Percentiles rank a stretch among this genome's conserved stretches.
Evolutionary conservation across 2,329 filamentous ascomycete species (phyloP).

Genomic region (Exophiala viscosa): DNA sequence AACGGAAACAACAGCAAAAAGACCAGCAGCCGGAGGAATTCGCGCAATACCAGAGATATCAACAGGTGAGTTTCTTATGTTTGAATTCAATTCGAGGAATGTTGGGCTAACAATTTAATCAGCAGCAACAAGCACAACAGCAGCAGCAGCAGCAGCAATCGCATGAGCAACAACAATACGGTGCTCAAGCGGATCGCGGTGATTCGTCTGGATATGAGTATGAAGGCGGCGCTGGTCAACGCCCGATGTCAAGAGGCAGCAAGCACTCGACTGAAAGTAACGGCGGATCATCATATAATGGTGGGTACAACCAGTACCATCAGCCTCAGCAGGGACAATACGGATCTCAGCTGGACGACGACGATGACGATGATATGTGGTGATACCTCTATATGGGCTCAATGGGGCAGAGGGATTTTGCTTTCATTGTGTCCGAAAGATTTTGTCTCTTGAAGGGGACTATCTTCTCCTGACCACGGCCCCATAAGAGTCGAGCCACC

Average conservation of each 20-base stretch:
- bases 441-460: constrained; percentile 2
- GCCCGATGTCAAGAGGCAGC: constrained; percentile 36
- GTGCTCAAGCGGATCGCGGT: constrained; percentile 36
- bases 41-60: constrained; percentile 45
- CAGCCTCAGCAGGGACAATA: constrained; percentile 38
- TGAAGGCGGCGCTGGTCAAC: constrained; percentile 40
- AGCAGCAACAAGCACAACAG: constrained; percentile 31
- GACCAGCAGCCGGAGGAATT: constrained; percentile 39
- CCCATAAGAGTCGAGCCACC: background rate
- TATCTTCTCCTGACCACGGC: background rate
- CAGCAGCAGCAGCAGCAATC: constrained; percentile 30
- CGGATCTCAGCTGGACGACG: constrained; percentile 41
- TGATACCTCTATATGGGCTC: constrained; percentile 29
- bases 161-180: constrained; percentile 15
- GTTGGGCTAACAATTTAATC: constrained; percentile 14
- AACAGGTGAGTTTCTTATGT: constrained; percentile 38
- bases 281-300: constrained; percentile 31
- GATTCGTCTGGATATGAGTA: constrained; percentile 53
- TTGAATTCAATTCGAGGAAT: background rate
- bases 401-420: background rate
- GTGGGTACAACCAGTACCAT: constrained; percentile 25
- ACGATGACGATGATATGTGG: constrained; percentile 50
- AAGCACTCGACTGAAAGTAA: constrained; percentile 40
- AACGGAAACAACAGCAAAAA: constrained; percentile 41
- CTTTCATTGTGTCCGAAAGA: background rate